Evolutionary conservation across 2,329 filamentous ascomycete species (phyloP).

Genomic region (Cladosporium phlei): DNA sequence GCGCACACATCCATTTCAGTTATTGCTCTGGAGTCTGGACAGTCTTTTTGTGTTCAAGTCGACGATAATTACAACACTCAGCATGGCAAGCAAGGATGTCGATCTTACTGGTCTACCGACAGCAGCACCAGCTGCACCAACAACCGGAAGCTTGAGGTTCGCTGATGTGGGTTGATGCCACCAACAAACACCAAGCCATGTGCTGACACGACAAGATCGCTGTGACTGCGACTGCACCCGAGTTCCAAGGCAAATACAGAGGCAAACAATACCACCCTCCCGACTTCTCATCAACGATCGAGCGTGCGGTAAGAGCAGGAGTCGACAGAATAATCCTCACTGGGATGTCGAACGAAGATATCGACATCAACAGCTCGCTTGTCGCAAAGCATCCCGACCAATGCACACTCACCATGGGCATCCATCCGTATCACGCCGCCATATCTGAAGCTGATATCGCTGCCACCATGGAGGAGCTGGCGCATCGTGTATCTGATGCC

Average conservation of each 20-base stretch:
- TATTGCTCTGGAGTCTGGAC: too few relatives aligned
- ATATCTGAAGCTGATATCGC: conserved; percentile 37
- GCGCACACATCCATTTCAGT: too few relatives aligned
- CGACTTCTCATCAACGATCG: conserved; percentile 42
- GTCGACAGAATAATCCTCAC: conserved; percentile 39
- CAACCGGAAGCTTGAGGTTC: not conserved
- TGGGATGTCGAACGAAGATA: conserved; percentile 39
- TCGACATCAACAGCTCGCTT: conserved; percentile 29
- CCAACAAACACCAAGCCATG: not conserved
- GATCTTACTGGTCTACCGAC: conserved; percentile 5
- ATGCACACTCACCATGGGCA: conserved; percentile 46
- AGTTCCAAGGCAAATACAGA: conserved; percentile 50
- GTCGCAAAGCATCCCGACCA: conserved; percentile 21
- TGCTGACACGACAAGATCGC: conserved; percentile 24
- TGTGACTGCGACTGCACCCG: conserved; percentile 32
- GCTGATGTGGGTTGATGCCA: conserved; percentile 1
- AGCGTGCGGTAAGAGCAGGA: conserved; percentile 38
- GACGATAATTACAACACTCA: too few relatives aligned
- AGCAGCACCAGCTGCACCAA: not conserved
- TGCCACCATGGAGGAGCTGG: conserved; percentile 24
- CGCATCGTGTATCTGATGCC: conserved; percentile 22
- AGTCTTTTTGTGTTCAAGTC: too few relatives aligned
- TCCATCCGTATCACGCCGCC: conserved; percentile 49
- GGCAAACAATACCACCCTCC: conserved; percentile 46
- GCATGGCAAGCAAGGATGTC: conserved; percentile 5